Conservation (phyloP, 2,329 filamentous ascomycete species). For the Zymoseptoria pseudotritici region DNA sequence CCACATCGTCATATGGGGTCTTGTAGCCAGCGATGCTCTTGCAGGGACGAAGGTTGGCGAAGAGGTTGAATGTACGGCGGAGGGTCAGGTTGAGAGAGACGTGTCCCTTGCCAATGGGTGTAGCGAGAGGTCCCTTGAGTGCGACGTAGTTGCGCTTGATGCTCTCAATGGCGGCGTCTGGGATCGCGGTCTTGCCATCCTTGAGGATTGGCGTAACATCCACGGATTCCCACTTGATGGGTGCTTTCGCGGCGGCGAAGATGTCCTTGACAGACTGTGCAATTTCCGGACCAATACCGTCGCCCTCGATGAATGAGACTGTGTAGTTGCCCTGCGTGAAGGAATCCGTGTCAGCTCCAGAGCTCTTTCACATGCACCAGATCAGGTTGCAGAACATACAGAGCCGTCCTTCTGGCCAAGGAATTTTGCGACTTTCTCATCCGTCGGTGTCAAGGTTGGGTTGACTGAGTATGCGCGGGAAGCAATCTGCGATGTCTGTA, state of each 20-base stretch:
- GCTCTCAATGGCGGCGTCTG: slow-evolving; percentile 84
- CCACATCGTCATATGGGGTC: slow-evolving; percentile 94
- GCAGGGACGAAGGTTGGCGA: slow-evolving; percentile 97
- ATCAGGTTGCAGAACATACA: slow-evolving; percentile 48
- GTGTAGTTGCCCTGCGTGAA: slow-evolving; percentile 74
- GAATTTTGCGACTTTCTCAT: slow-evolving; percentile 82
- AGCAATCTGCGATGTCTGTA: neutral
- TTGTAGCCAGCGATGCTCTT: slow-evolving; percentile 95
- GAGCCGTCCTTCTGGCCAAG: slow-evolving; percentile 80
- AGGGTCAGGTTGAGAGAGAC: slow-evolving; percentile 98
- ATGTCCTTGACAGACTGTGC: slow-evolving; percentile 98
- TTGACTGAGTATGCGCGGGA: slow-evolving; percentile 3
- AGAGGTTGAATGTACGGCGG: slow-evolving; percentile 98
- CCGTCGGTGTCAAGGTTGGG: slow-evolving; percentile 35
- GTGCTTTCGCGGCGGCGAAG: slow-evolving; percentile 91
- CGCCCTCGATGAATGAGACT: slow-evolving; percentile 96
- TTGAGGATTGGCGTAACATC: slow-evolving; percentile 91
- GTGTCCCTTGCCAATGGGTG: slow-evolving; percentile 95
- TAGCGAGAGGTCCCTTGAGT: slow-evolving; percentile 96
- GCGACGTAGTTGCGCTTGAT: slow-evolving; percentile 95
- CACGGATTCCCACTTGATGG: slow-evolving; percentile 93
- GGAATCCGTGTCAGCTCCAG: slow-evolving; percentile 4
- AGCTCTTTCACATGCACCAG: slow-evolving; percentile 5
- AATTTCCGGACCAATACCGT: slow-evolving; percentile 95
- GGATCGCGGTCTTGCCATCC: slow-evolving; percentile 93